phyloP scores from a whole-genome alignment of 345 rosid species.

The Salix exigua region DNA sequence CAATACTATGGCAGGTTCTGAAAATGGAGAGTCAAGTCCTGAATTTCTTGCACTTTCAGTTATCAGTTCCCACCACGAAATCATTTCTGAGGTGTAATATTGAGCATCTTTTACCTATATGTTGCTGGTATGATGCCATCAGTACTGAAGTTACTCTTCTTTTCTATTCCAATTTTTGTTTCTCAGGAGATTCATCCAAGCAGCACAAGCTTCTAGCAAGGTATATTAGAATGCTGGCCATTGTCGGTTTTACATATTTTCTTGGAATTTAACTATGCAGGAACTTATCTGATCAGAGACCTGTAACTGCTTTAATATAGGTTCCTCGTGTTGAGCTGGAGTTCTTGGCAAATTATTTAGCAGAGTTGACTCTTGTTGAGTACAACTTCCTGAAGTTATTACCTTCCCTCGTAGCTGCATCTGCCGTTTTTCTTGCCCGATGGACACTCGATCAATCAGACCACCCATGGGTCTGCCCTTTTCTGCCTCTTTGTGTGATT shows the following conservation, averaged over 20 bases:
- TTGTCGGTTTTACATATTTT: background rate
- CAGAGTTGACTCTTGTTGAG: constrained; percentile 77
- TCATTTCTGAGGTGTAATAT: constrained; percentile 73
- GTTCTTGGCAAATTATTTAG: constrained; percentile 76
- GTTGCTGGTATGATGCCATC: background rate
- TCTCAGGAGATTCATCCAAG: constrained; percentile 81
- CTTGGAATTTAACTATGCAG: background rate
- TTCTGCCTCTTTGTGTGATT: background rate
- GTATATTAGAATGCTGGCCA: constrained; percentile 29
- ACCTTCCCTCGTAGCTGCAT: constrained; percentile 83
- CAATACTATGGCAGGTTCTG: constrained; percentile 53
- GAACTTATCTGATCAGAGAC: background rate
- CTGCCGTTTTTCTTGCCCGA: constrained; percentile 83
- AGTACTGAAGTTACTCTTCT: background rate
- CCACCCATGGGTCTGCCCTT: constrained; percentile 83
- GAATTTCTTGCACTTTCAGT: constrained; percentile 62
- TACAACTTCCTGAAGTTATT: constrained; percentile 66
- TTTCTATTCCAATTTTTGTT: constrained; percentile 7
- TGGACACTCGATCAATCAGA: constrained; percentile 80
- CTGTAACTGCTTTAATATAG: constrained; percentile 25
- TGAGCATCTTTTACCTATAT: constrained; percentile 8
- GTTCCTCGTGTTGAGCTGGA: constrained; percentile 61
- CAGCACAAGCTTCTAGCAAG: constrained; percentile 71
- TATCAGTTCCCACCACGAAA: constrained; percentile 77
- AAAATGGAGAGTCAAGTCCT: constrained; percentile 76